These are phyloP conservation scores for Ogataea trehaloabstinens DNA, from an alignment of 805 yeast species.

Conservation along the genomic window DNA sequence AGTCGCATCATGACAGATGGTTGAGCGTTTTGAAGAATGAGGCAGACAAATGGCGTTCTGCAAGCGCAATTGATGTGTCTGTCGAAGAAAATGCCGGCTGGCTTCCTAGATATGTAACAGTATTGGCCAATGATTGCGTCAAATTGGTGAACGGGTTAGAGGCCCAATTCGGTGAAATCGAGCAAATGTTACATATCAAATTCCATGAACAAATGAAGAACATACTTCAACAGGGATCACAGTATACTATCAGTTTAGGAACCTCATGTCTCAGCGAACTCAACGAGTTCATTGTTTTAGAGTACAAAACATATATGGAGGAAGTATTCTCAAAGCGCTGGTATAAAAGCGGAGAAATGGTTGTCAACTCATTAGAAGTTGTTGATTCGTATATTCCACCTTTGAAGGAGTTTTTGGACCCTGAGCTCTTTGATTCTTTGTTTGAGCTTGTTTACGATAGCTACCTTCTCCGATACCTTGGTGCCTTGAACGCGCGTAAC, in stretches of 20 bases:
- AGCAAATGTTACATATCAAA: slow-evolving; percentile 20
- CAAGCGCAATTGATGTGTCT: slow-evolving; percentile 5
- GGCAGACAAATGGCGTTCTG: slow-evolving; percentile 17
- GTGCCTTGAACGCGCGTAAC: slow-evolving; percentile 20
- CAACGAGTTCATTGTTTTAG: slow-evolving; percentile 24
- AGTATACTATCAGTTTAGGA: slow-evolving; percentile 24
- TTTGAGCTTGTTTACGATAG: slow-evolving; percentile 35
- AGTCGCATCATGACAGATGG: slow-evolving; percentile 23
- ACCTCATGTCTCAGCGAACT: slow-evolving; percentile 26
- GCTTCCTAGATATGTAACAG: slow-evolving; percentile 30
- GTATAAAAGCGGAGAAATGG: slow-evolving; percentile 28
- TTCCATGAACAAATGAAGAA: slow-evolving; percentile 24
- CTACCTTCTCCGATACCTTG: slow-evolving; percentile 37
- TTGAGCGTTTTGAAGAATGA: slow-evolving; percentile 15
- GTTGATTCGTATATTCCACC: slow-evolving; percentile 29
- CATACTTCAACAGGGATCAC: slow-evolving; percentile 17
- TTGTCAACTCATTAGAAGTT: slow-evolving; percentile 25
- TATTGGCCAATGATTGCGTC: slow-evolving; percentile 31
- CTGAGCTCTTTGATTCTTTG: slow-evolving; percentile 29
- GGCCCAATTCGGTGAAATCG: slow-evolving; percentile 17
- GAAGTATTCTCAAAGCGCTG: slow-evolving; percentile 28
- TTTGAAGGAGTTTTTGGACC: slow-evolving; percentile 27
- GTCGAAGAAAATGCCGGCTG: slow-evolving; percentile 22
- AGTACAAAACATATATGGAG: slow-evolving; percentile 22
- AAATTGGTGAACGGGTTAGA: slow-evolving; percentile 30